These are phyloP conservation scores for Dunaliella primolecta DNA, from an alignment of 139 green algal genomes.

Conservation along the genomic window DNA sequence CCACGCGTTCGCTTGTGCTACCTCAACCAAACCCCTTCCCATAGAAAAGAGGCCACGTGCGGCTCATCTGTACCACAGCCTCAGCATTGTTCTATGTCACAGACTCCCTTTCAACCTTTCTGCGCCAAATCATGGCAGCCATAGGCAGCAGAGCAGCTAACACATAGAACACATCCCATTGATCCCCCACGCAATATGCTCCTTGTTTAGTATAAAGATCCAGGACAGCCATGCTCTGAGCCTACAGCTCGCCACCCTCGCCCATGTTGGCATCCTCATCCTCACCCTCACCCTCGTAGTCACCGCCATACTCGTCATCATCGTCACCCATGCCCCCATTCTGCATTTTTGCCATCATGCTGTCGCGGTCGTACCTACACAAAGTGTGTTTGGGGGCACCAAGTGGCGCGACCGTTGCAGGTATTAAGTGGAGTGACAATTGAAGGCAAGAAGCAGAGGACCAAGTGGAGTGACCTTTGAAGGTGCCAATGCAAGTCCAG, in stretches of 20 bases:
- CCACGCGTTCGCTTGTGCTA: no score
- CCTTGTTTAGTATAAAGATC: background rate
- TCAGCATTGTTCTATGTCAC: no score
- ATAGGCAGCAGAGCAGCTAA: background rate
- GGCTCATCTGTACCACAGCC: no score
- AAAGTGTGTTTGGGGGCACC: background rate
- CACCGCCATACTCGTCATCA: background rate
- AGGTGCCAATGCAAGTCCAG: no score
- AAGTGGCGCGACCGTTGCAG: background rate
- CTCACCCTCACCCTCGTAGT: background rate
- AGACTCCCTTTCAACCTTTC: no score
- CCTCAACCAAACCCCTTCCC: no score
- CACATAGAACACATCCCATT: background rate
- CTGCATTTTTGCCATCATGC: background rate
- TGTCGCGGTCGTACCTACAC: constrained; percentile 9
- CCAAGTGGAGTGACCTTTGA: no score
- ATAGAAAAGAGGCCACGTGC: no score
- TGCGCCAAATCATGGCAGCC: no score
- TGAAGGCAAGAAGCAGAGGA: no score
- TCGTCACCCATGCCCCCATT: background rate
- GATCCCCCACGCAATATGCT: background rate
- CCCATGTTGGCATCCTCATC: background rate
- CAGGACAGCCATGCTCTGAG: background rate
- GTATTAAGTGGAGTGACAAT: no score
- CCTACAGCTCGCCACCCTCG: constrained; percentile 9